Evolutionary conservation across 768 basidiomycete genomes (phyloP), one percentile per base, ranked within the genome.

Genomic region (Serpula lacrymans): DNA sequence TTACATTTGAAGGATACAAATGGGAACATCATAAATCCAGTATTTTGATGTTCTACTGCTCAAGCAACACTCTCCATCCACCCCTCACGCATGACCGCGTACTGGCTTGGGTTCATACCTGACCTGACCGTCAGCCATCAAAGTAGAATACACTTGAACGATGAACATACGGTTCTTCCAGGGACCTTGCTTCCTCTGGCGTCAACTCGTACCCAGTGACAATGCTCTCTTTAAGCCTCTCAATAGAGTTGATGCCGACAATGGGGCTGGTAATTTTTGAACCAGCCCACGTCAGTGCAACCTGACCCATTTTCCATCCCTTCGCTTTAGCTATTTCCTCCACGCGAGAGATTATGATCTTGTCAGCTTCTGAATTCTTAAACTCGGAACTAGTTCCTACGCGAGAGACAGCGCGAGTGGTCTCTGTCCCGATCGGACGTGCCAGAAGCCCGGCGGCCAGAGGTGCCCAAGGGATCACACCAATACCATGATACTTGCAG

Each of bases 251-350:
- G 3, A 57, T 34, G 9, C 59, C 58, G 3, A 62, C 45, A 23
- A 64, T 63, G 5, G 55, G 68, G 9, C 66, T 66, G 22, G 62
- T 53, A 10, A 63, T 55, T 37, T 70, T 70, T 3, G 43, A 42
- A 16, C 54, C 37, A 2, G 55, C 47, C 74, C 74, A 77, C 13
- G 71, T 70, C 6, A 73, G 38, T 2, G 73, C 67, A 29, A 75
- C 55, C 43, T 75, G 71, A 1, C 67, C 60, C 74, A 75, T 75
- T 17, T 57, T 58, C 27, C 62, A 49, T 1, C 63, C 67, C 26
- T 61, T 60, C 53, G 67, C 67, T 46, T 57, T 60, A 6, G 75
- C 69, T 6, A 76, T 34, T 41, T 69, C 59, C 39, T 71, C 61
- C 13, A 74, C 65, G 13, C 68, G 59, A 22, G 46, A 48, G 45